Base-by-base conservation (phyloP, 208 protist genomes). In the Leishmania guyanensis region DNA sequence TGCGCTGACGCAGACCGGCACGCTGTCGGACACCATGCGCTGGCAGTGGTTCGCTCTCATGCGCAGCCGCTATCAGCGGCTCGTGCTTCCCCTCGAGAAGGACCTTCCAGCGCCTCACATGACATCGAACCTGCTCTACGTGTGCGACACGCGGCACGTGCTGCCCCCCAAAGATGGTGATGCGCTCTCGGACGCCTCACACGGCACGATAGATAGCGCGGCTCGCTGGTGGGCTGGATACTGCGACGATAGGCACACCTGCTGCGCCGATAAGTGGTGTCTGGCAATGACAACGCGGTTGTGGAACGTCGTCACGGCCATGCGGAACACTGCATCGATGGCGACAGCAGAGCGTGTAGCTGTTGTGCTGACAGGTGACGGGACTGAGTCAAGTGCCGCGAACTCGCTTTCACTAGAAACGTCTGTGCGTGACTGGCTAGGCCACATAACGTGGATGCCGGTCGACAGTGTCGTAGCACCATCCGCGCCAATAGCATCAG, bases 51-150 rank as follows among this genome's bases (percentile, higher is more conserved):
- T 75, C 5, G 54, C 36, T 36, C 83, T 93, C 51, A 92, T 93
- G 89, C 79, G 75, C 70, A 65, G 51, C 4, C 82, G 86, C 39
- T 93, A 96, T 82, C 80, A 87, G 64, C 83, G 82, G 64, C 75
- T 94, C n/a, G 84, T 96, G 53, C 86, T 78, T n/a, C 92, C 92
- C 9, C 71, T 96, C 58, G 86, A 90, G 76, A 79, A 71, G 4
- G 71, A 91, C 48, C 86, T 94, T 43, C 92, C 92, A 1, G 69
- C 85, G 12, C 85, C 86, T 14, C 81, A 86, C 79, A 76, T 82
- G 62, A 85, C 76, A 6, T 84, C 86, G 22, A 77, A 83, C 56
- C 77, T 82, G 17, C 78, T 93, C 29, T 93, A 93, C 75, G 83
- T 93, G 14, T 82, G 87, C 78, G 86, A 88, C 75, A 81, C 81